Evolutionary conservation across 2,329 filamentous ascomycete genomes (phyloP).

Genomic region (Botrytis fabae): DNA sequence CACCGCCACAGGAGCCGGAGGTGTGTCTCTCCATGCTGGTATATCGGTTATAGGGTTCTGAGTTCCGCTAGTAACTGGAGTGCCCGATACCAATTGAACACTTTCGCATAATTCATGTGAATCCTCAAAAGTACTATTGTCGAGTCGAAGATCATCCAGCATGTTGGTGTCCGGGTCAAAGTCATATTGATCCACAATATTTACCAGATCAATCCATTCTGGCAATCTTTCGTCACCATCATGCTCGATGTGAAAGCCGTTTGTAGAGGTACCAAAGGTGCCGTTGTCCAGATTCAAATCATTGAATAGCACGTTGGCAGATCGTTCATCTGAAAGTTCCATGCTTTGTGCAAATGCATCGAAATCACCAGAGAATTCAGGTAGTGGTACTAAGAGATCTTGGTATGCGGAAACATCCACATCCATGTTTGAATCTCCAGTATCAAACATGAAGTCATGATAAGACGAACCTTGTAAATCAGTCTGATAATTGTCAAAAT

Average conservation of each 20-base stretch:
- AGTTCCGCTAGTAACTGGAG: no score
- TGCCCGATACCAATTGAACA: not conserved
- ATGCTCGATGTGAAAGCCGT: not conserved
- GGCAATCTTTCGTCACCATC: not conserved
- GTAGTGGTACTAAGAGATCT: not conserved
- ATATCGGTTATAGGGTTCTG: conserved; percentile 8
- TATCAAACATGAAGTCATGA: not conserved
- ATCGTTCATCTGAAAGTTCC: conserved; percentile 1
- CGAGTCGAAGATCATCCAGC: not conserved
- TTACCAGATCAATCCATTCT: conserved; percentile 10
- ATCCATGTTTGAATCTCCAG: not conserved
- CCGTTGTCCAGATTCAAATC: not conserved
- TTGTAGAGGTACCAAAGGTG: not conserved
- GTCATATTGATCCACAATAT: not conserved
- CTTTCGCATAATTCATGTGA: not conserved
- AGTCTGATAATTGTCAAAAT: not conserved
- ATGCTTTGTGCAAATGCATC: not conserved
- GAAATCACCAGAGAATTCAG: not conserved
- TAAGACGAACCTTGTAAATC: not conserved
- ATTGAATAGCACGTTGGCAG: not conserved
- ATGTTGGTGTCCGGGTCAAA: conserved; percentile 9
- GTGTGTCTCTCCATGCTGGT: not conserved
- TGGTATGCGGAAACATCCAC: not conserved
- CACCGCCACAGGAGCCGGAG: not conserved
- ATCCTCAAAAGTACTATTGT: not conserved